Percentiles rank a stretch among this genome's conserved stretches.
These are phyloP conservation scores for Fusarium pseudoanthophilum DNA, from an alignment of 2,329 filamentous ascomycete species.

Conservation along the genomic window DNA sequence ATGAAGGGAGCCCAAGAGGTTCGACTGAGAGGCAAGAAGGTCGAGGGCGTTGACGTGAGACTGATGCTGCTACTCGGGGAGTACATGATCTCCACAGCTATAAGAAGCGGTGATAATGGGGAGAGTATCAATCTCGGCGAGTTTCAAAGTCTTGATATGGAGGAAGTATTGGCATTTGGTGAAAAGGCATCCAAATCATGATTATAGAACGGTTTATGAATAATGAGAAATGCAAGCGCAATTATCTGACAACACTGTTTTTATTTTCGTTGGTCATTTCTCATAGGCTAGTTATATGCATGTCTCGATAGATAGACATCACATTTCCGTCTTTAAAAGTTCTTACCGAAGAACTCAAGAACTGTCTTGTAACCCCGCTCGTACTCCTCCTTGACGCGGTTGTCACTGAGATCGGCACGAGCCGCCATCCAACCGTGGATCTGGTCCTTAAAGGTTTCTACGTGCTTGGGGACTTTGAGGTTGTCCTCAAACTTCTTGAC, in stretches of 20 bases:
- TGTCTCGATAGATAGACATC: not conserved
- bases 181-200: slow-evolving; percentile 44
- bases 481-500: slow-evolving; percentile 67
- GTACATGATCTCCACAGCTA: slow-evolving; percentile 65
- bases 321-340: slow-evolving; percentile 50
- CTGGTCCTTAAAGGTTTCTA: slow-evolving; percentile 74
- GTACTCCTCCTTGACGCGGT: slow-evolving; percentile 70
- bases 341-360: slow-evolving; percentile 66
- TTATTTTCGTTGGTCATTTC: slow-evolving; percentile 17
- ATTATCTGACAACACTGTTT: not conserved
- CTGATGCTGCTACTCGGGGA: slow-evolving; percentile 58
- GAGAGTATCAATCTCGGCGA: slow-evolving; percentile 54
- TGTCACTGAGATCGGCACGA: slow-evolving; percentile 66
- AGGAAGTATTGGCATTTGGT: slow-evolving; percentile 58
- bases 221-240: not conserved
- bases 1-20: slow-evolving; percentile 43
- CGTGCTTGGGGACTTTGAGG: slow-evolving; percentile 65
- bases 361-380: slow-evolving; percentile 69
- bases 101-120: slow-evolving; percentile 56
- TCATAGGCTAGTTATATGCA: slow-evolving; percentile 14
- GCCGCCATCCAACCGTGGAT: slow-evolving; percentile 81
- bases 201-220: not conserved
- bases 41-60: slow-evolving; percentile 50
- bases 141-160: slow-evolving; percentile 57
- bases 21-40: slow-evolving; percentile 45